Conservation (phyloP, 257 asterid species). For the Avicennia marina region DNA sequence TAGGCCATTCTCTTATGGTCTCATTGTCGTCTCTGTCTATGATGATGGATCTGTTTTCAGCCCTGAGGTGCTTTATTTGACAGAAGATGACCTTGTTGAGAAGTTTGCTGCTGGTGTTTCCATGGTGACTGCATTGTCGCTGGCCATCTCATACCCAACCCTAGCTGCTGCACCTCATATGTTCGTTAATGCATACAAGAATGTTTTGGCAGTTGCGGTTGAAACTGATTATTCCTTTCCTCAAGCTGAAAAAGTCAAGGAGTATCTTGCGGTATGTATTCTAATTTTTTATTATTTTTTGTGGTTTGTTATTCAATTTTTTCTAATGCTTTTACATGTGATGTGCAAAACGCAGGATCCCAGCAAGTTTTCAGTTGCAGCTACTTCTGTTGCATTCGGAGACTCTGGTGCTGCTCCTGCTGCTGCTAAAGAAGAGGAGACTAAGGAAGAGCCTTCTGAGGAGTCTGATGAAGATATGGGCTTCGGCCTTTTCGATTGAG, state of each 20-base stretch:
- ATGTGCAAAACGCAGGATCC: constrained; percentile 35
- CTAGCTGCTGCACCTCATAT: constrained; percentile 92
- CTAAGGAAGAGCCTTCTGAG: constrained; percentile 52
- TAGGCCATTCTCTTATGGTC: constrained; percentile 92
- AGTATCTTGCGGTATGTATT: constrained; percentile 55
- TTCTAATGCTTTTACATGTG: neutral
- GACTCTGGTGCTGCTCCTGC: constrained; percentile 33
- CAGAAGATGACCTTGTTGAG: constrained; percentile 76
- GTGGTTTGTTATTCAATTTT: neutral
- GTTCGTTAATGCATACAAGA: constrained; percentile 81
- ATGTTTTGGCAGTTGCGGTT: constrained; percentile 62
- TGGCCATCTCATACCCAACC: constrained; percentile 81
- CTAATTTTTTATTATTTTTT: neutral
- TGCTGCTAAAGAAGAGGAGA: constrained; percentile 39
- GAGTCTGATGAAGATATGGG: constrained; percentile 63
- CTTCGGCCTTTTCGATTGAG: constrained; percentile 48
- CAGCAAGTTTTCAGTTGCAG: constrained; percentile 52
- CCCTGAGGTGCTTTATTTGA: constrained; percentile 81
- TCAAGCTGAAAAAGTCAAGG: constrained; percentile 83
- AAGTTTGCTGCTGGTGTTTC: constrained; percentile 82
- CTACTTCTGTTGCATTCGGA: constrained; percentile 34
- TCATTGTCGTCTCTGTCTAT: constrained; percentile 55
- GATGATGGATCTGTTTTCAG: constrained; percentile 89
- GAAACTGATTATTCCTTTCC: constrained; percentile 86
- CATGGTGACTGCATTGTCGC: constrained; percentile 59